phyloP scores from a whole-genome alignment of 306 rosid species.

The Geum urbanum region DNA sequence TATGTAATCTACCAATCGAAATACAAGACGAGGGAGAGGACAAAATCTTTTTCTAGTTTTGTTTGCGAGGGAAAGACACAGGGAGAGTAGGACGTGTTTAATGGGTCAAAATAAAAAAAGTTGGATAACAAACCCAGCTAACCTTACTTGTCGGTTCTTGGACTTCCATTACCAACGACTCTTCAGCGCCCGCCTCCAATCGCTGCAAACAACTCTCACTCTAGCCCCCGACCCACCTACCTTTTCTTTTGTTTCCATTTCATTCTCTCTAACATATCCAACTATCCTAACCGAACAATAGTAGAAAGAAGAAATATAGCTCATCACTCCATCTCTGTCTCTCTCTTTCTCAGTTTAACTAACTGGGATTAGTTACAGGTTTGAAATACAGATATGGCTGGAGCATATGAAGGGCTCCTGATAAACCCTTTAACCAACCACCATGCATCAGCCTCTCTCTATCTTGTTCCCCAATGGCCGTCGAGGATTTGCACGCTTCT shows the following conservation, averaged over 20 bases:
- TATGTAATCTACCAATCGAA: too few species aligned
- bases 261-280: neutral
- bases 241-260: neutral
- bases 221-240: neutral
- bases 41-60: too few species aligned
- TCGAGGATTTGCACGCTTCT: neutral
- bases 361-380: neutral
- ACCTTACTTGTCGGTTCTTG: neutral
- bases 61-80: too few species aligned
- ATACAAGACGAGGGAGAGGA: too few species aligned
- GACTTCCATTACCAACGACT: neutral
- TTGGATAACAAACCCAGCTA: neutral
- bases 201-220: too few species aligned
- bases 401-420: neutral
- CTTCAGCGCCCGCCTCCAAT: constrained; percentile 3
- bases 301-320: neutral
- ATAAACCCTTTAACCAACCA: neutral
- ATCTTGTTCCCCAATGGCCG: neutral
- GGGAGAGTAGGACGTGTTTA: too few species aligned
- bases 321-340: neutral
- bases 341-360: neutral
- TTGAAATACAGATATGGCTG: constrained; percentile 3
- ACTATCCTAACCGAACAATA: neutral
- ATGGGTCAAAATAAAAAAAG: too few species aligned
- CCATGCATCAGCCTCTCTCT: neutral